Conservation (phyloP, 2,329 filamentous ascomycete species). For the Lachnellula willkommii region DNA sequence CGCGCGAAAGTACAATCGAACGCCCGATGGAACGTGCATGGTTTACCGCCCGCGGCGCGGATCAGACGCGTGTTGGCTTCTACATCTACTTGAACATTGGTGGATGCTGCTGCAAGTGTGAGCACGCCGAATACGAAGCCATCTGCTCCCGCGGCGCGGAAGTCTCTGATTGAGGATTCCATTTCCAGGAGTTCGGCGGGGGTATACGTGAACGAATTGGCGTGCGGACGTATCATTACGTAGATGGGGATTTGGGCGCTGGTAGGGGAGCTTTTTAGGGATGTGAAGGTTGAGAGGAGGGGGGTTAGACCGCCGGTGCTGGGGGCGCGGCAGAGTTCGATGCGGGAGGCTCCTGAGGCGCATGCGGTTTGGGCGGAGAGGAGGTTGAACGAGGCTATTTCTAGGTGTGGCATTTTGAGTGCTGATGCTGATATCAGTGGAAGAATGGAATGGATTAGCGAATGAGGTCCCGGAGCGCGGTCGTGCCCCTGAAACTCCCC, state of each 20-base stretch:
- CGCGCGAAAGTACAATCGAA: slow-evolving; percentile 47
- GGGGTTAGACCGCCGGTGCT: slow-evolving; percentile 40
- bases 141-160: slow-evolving; percentile 33
- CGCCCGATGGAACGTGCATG: slow-evolving; percentile 51
- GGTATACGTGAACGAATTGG: slow-evolving; percentile 41
- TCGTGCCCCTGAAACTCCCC: neutral
- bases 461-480: neutral
- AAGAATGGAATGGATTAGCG: neutral
- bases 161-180: slow-evolving; percentile 34
- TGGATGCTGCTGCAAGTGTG: slow-evolving; percentile 28
- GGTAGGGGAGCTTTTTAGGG: slow-evolving; percentile 13
- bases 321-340: slow-evolving; percentile 45
- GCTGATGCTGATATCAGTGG: neutral
- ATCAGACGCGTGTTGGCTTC: slow-evolving; percentile 39
- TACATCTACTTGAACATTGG: slow-evolving; percentile 34
- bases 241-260: slow-evolving; percentile 37
- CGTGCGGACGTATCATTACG: slow-evolving; percentile 49
- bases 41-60: slow-evolving; percentile 33
- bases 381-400: slow-evolving; percentile 45
- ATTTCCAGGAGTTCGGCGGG: slow-evolving; percentile 39
- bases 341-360: slow-evolving; percentile 40
- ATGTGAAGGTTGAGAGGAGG: slow-evolving; percentile 21
- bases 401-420: slow-evolving; percentile 28
- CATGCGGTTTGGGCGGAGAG: slow-evolving; percentile 40
- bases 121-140: slow-evolving; percentile 51